Percentiles rank a stretch among this genome's conserved stretches.
These are phyloP conservation scores for Acacia crassicarpa DNA, from an alignment of 306 rosid species.

Conservation along the genomic window DNA sequence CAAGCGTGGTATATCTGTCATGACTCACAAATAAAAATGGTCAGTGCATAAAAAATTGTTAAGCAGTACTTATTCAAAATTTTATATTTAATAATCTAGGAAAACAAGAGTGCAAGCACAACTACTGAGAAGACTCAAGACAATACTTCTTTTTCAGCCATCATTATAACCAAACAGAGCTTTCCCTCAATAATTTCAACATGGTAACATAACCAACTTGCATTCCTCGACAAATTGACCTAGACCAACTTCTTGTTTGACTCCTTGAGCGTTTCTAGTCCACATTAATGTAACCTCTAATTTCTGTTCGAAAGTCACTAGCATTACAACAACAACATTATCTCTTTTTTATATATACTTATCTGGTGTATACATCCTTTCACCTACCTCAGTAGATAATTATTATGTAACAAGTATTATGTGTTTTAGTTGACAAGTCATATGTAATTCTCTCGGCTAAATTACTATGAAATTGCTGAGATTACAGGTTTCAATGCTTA, in stretches of 20 bases:
- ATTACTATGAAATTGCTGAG: constrained; percentile 17
- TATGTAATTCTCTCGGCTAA: background rate
- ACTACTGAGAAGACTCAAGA: background rate
- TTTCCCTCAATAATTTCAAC: constrained; percentile 2
- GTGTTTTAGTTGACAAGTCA: background rate
- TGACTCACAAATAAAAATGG: constrained; percentile 14
- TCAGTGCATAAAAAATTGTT: constrained; percentile 9
- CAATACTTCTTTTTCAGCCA: constrained; percentile 7
- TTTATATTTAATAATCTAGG: constrained; percentile 9
- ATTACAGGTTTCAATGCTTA: constrained; percentile 10
- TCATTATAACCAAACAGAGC: constrained; percentile 1
- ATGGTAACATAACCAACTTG: constrained; percentile 3
- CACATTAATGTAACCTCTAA: background rate
- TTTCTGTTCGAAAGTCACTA: background rate
- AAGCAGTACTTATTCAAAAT: constrained; percentile 16
- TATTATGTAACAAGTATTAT: background rate
- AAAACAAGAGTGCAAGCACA: background rate
- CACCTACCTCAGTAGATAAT: constrained; percentile 2
- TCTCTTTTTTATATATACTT: background rate
- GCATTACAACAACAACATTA: constrained; percentile 6
- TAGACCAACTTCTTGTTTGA: constrained; percentile 22
- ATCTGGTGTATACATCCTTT: constrained; percentile 5
- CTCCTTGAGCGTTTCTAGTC: constrained; percentile 5
- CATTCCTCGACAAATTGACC: constrained; percentile 16
- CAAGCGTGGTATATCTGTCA: constrained; percentile 38